Evolutionary conservation across 345 rosid species (phyloP).

Genomic region (Salix dunnii): DNA sequence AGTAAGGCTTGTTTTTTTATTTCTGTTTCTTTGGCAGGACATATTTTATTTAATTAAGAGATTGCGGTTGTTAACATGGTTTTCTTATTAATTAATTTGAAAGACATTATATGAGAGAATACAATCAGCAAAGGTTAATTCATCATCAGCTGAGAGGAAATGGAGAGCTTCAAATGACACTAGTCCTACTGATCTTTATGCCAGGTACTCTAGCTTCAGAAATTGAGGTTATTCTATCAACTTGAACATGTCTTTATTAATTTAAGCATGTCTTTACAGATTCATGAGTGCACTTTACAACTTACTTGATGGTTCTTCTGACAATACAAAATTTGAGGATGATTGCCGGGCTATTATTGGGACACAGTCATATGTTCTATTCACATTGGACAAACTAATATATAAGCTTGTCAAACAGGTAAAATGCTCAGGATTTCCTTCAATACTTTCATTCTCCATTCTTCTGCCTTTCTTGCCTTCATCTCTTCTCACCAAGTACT

Average conservation of each 20-base stretch:
- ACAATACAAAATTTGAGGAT: conserved; percentile 90
- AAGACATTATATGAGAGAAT: conserved; percentile 89
- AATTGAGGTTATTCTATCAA: not conserved
- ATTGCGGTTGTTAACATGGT: conserved; percentile 11
- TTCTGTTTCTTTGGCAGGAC: not conserved
- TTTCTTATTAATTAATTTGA: conserved; percentile 4
- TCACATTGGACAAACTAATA: conserved; percentile 91
- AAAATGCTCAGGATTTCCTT: conserved; percentile 14
- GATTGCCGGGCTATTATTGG: conserved; percentile 96
- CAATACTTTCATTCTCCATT: not conserved
- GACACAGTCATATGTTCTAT: conserved; percentile 87
- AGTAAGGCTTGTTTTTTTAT: conserved; percentile 36
- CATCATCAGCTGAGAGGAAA: conserved; percentile 80
- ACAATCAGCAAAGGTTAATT: conserved; percentile 83
- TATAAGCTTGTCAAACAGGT: conserved; percentile 92
- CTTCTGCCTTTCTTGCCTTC: not conserved
- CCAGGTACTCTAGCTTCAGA: conserved; percentile 51
- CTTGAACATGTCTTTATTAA: conserved; percentile 6
- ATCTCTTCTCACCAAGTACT: not conserved
- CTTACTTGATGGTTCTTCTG: conserved; percentile 89
- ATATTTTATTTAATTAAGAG: not conserved
- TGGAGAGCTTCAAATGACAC: conserved; percentile 80
- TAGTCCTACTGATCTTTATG: conserved; percentile 66
- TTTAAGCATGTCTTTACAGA: conserved; percentile 34
- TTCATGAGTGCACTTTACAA: conserved; percentile 88